Evolutionary conservation across 495 filamentous ascomycete genomes (phyloP).

Genomic region (Hypoxylon fuscum): DNA sequence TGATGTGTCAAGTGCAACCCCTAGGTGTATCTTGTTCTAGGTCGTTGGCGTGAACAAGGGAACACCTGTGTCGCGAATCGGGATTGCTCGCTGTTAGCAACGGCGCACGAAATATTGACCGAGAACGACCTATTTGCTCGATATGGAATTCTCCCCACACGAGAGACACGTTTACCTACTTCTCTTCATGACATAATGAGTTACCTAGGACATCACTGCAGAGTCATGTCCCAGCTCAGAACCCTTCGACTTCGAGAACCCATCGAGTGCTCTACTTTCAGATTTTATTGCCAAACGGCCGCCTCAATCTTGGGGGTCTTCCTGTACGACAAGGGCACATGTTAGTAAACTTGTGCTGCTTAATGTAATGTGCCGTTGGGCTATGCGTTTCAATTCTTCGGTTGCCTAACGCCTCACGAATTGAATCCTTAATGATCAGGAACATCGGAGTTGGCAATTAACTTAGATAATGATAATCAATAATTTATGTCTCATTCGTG

Average conservation of each 20-base stretch:
- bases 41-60: constrained; percentile 11
- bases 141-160: not conserved
- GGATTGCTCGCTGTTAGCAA: constrained; percentile 8
- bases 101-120: not conserved
- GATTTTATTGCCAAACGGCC: too few relatives aligned
- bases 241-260: not conserved
- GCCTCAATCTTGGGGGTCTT: too few relatives aligned
- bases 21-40: constrained; percentile 8
- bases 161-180: not conserved
- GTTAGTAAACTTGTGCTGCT: too few relatives aligned
- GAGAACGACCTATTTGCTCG: not conserved
- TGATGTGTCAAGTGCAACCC: constrained; percentile 25
- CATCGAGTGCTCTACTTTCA: too few relatives aligned
- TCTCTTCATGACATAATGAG: not conserved
- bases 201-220: not conserved
- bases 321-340: too few relatives aligned
- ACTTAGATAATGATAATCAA: constrained; percentile 26
- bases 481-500: constrained; percentile 12
- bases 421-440: too few relatives aligned
- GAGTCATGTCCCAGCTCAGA: not conserved
- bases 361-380: too few relatives aligned
- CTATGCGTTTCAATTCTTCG: too few relatives aligned
- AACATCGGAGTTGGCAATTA: not conserved
- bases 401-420: too few relatives aligned
- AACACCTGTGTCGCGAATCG: constrained; percentile 26